Evolutionary conservation across 164 flowering plant species (phyloP).

Genomic region (grape (Vitis vinifera)): DNA sequence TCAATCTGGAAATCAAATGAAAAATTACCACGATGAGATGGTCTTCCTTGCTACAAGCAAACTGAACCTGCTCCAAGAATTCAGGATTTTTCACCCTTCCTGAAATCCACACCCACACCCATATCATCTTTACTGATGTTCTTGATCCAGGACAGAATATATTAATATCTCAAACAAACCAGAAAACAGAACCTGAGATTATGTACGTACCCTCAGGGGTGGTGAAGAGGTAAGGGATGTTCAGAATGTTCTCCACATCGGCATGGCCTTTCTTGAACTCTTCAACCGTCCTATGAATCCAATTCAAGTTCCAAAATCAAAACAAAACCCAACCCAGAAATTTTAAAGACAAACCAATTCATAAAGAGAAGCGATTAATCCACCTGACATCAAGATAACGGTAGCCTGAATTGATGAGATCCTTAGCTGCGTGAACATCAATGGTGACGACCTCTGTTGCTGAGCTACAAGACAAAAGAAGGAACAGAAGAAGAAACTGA

Average conservation of each 20-base stretch:
- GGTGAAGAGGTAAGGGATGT: conserved; percentile 69
- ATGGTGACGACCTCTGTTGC: conserved; percentile 51
- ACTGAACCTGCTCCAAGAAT: conserved; percentile 63
- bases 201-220: conserved; percentile 58
- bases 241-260: conserved; percentile 40
- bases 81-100: conserved; percentile 82
- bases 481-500: conserved; percentile 9
- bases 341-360: too few relatives aligned
- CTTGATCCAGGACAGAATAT: too few relatives aligned
- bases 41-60: conserved; percentile 60
- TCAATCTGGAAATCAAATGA: not conserved
- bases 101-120: conserved; percentile 15
- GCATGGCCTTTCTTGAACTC: conserved; percentile 75
- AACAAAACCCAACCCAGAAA: too few relatives aligned
- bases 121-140: too few relatives aligned
- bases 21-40: conserved; percentile 67
- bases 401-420: conserved; percentile 56
- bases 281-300: conserved; percentile 60
- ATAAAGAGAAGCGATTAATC: too few relatives aligned
- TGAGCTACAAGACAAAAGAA: conserved; percentile 32
- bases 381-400: conserved; percentile 75
- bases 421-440: conserved; percentile 59
- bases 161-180: not conserved
- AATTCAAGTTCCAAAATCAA: too few relatives aligned
- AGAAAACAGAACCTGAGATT: not conserved